Evolutionary conservation across 2,329 filamentous ascomycete genomes (phyloP).

Genomic region (Diaporthe citriasiana): DNA sequence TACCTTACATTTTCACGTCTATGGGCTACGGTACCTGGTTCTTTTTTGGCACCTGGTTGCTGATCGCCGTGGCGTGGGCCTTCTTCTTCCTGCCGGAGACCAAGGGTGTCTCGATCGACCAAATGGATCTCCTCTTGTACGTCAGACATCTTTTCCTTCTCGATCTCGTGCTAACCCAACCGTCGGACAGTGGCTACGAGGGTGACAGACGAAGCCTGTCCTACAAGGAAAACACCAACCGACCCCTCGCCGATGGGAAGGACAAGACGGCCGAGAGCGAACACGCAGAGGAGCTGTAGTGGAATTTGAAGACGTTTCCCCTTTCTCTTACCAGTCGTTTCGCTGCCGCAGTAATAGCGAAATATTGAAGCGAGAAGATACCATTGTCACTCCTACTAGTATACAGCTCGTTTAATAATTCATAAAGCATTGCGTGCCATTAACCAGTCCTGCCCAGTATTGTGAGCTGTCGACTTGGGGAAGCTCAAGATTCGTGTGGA

Average conservation of each 20-base stretch:
- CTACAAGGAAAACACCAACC: neutral
- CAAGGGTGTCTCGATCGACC: slow-evolving; percentile 67
- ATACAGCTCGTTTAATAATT: neutral
- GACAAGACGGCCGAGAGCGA: slow-evolving; percentile 22
- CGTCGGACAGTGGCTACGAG: slow-evolving; percentile 8
- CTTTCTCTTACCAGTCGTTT: no score
- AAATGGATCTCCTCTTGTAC: slow-evolving; percentile 58
- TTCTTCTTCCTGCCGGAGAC: slow-evolving; percentile 69
- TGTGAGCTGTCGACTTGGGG: no score
- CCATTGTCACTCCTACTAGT: neutral
- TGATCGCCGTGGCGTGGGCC: slow-evolving; percentile 62
- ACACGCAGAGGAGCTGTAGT: slow-evolving; percentile 19
- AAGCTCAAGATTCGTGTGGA: neutral
- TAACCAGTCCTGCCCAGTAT: neutral
- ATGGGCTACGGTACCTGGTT: slow-evolving; percentile 68
- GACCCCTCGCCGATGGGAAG: neutral
- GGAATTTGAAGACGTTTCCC: neutral
- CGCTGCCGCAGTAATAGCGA: no score
- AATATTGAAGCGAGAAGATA: neutral
- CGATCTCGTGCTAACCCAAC: neutral
- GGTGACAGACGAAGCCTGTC: slow-evolving; percentile 4
- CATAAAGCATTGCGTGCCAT: no score
- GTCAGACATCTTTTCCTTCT: neutral
- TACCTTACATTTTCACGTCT: slow-evolving; percentile 60
- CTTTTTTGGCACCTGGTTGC: slow-evolving; percentile 68